Conservation (phyloP, 129 eudicot species). For the Mikania micrantha region DNA sequence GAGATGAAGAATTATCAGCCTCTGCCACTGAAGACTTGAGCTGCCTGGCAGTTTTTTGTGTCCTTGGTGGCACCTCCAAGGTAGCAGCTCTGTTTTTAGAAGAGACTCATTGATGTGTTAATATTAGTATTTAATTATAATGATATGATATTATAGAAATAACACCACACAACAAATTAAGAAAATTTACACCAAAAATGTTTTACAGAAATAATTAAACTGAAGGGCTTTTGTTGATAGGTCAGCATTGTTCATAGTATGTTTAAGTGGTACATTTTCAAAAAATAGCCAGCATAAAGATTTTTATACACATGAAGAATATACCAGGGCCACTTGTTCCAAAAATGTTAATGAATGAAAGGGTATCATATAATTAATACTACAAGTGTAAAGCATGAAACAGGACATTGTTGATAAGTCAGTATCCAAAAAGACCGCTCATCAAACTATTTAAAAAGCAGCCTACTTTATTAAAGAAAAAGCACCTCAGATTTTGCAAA, state of each 20-base stretch:
- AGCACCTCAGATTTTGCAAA: background rate
- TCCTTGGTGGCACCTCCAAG: slow-evolving; percentile 59
- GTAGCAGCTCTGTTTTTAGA: slow-evolving; percentile 25
- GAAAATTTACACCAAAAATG: too few relatives aligned
- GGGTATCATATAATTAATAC: background rate
- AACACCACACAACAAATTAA: background rate
- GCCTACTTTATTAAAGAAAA: slow-evolving; percentile 5
- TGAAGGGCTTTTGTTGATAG: background rate
- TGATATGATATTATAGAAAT: background rate
- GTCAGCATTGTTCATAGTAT: too few relatives aligned
- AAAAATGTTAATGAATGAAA: background rate
- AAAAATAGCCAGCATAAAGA: background rate
- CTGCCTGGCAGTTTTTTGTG: slow-evolving; percentile 54
- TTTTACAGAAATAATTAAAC: background rate
- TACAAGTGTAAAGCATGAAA: slow-evolving; percentile 4
- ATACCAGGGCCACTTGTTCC: slow-evolving; percentile 5
- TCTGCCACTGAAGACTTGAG: slow-evolving; percentile 49
- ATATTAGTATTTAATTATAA: background rate
- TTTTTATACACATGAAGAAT: background rate
- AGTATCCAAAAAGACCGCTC: slow-evolving; percentile 1
- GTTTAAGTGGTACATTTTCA: too few relatives aligned
- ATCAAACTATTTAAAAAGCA: slow-evolving; percentile 1
- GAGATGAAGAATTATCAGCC: slow-evolving; percentile 36
- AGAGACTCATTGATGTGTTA: background rate
- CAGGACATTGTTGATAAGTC: slow-evolving; percentile 12